Evolutionary conservation across 1,284 basidiomycete genomes (phyloP).

Genomic region (Ceratobasidium sp.): DNA sequence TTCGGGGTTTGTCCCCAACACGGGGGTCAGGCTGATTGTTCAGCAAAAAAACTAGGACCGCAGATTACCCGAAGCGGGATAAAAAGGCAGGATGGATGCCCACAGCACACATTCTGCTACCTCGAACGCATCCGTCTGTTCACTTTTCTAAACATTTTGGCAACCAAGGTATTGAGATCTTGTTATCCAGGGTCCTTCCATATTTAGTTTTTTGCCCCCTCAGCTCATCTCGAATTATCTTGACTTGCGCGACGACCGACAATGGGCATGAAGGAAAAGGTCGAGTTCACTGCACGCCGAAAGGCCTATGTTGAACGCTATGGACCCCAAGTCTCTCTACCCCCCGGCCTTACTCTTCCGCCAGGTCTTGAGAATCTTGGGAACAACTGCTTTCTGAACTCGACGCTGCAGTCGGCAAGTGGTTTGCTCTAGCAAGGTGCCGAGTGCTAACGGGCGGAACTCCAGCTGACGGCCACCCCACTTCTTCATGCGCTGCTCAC

Average conservation of each 20-base stretch:
- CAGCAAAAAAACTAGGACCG: no score
- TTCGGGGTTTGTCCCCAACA: background rate
- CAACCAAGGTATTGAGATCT: no score
- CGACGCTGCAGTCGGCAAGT: slow-evolving; percentile 54
- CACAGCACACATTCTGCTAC: no score
- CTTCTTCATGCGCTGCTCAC: slow-evolving; percentile 52
- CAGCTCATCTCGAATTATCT: slow-evolving; percentile 21
- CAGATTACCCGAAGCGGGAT: no score
- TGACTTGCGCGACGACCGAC: background rate
- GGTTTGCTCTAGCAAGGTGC: no score
- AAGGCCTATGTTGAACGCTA: slow-evolving; percentile 34
- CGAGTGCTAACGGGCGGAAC: background rate
- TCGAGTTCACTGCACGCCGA: slow-evolving; percentile 32
- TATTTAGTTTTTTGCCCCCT: background rate
- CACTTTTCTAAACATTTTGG: no score
- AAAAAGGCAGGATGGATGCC: no score
- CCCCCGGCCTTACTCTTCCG: slow-evolving; percentile 43
- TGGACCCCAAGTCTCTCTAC: slow-evolving; percentile 1
- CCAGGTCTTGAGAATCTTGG: slow-evolving; percentile 54
- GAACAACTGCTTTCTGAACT: slow-evolving; percentile 57
- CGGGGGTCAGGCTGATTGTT: no score
- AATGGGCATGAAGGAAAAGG: slow-evolving; percentile 44
- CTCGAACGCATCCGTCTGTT: no score
- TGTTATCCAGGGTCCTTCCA: no score
- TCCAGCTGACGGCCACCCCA: slow-evolving; percentile 52